These are phyloP conservation scores for Zancudomyces culisetae DNA, from an alignment of 371 early-diverging fungal species.

Conservation along the genomic window DNA sequence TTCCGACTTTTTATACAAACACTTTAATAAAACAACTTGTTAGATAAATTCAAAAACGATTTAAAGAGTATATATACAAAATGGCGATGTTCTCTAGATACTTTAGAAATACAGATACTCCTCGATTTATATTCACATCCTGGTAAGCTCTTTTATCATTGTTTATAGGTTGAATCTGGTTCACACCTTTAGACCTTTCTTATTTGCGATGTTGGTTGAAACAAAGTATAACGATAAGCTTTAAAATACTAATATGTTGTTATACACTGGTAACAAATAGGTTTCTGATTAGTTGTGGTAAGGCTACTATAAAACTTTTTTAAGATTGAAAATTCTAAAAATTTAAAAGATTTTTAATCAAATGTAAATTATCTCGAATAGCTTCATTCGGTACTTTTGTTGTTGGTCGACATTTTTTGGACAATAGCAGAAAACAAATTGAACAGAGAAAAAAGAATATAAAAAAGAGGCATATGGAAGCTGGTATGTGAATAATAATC, in stretches of 20 bases:
- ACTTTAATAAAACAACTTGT: no score
- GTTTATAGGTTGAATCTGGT: no score
- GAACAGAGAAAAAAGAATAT: not conserved
- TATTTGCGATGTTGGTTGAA: not conserved
- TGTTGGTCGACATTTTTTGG: not conserved
- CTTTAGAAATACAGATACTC: not conserved
- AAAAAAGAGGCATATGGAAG: not conserved
- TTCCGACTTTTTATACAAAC: not conserved
- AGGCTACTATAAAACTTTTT: not conserved
- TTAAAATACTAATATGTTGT: not conserved
- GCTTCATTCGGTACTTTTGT: not conserved
- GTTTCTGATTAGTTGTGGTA: not conserved
- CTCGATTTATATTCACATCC: not conserved
- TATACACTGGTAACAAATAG: not conserved
- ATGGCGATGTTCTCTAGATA: not conserved
- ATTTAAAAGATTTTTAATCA: no score
- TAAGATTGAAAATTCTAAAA: not conserved
- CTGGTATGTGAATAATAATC: not conserved
- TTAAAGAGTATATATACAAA: not conserved
- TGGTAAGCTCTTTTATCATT: not conserved
- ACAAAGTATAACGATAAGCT: not conserved
- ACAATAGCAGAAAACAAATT: not conserved
- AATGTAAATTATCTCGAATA: no score
- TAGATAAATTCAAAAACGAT: not conserved
- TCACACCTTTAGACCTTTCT: no score